Evolutionary conservation across 2,329 filamentous ascomycete species (phyloP).

Genomic region (Didymellaceae sp.): DNA sequence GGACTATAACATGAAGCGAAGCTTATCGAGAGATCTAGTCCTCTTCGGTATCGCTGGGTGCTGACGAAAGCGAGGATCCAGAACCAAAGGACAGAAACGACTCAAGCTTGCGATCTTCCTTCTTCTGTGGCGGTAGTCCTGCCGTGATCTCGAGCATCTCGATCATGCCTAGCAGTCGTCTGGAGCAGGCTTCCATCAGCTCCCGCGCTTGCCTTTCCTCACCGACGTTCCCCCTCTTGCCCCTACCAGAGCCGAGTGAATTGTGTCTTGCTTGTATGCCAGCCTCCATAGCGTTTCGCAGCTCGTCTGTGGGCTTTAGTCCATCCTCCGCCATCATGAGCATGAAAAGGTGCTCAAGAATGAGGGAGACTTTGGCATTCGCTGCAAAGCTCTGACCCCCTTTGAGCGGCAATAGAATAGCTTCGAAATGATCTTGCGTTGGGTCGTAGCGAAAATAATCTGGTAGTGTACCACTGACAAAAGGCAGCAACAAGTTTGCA

Average conservation of each 20-base stretch:
- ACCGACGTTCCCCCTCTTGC: constrained; percentile 48
- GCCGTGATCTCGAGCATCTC: constrained; percentile 39
- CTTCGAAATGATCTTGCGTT: constrained; percentile 38
- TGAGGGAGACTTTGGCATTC: constrained; percentile 45
- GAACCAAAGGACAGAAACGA: constrained; percentile 29
- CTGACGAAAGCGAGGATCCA: constrained; percentile 31
- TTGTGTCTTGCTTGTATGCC: constrained; percentile 61
- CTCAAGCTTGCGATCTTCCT: constrained; percentile 1
- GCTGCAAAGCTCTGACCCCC: constrained; percentile 37
- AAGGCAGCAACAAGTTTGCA: constrained; percentile 39
- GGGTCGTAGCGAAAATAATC: constrained; percentile 35
- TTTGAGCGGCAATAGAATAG: constrained; percentile 32
- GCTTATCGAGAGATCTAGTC: background rate
- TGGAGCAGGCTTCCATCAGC: constrained; percentile 44
- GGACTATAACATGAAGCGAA: background rate
- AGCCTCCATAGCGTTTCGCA: constrained; percentile 56
- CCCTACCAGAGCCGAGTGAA: constrained; percentile 53
- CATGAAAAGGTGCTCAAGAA: constrained; percentile 44
- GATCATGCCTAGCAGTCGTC: constrained; percentile 44
- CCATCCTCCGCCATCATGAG: constrained; percentile 36
- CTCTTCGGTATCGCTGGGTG: constrained; percentile 31
- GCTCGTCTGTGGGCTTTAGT: constrained; percentile 25
- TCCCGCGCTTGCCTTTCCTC: constrained; percentile 47
- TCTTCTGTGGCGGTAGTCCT: constrained; percentile 19
- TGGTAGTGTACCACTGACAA: constrained; percentile 33